phyloP scores from a whole-genome alignment of 352 stramenopile species.

The Phytophthora hybrid region DNA sequence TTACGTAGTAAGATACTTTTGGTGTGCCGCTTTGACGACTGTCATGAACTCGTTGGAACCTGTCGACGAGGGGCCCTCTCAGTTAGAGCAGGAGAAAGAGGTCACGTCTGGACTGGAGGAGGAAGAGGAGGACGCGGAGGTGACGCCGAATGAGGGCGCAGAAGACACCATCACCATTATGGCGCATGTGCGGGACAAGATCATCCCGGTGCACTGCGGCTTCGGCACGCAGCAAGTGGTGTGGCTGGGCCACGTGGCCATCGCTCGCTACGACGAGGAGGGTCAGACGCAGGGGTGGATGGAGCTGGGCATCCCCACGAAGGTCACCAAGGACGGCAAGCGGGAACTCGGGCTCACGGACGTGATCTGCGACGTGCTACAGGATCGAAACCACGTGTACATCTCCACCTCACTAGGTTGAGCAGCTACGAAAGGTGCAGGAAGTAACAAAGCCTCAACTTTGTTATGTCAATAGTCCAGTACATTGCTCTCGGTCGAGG shows the following conservation, averaged over 20 bases:
- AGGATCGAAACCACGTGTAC: constrained; percentile 70
- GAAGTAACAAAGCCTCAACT: neutral
- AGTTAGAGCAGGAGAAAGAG: constrained; percentile 1
- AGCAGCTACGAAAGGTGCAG: neutral
- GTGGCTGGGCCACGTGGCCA: constrained; percentile 77
- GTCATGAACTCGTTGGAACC: constrained; percentile 7
- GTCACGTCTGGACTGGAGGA: constrained; percentile 13
- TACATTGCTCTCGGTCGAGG: no score
- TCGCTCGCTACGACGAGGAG: constrained; percentile 74
- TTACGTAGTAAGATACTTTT: no score
- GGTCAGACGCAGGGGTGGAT: constrained; percentile 54
- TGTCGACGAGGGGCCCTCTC: constrained; percentile 11
- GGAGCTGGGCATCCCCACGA: constrained; percentile 52
- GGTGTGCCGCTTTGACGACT: no score
- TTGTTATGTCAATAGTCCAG: no score
- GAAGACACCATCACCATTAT: constrained; percentile 67
- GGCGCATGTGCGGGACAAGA: constrained; percentile 75
- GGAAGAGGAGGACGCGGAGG: constrained; percentile 5
- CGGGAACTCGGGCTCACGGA: constrained; percentile 56
- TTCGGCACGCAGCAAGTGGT: constrained; percentile 78
- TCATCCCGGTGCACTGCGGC: constrained; percentile 74
- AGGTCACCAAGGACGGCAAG: constrained; percentile 58
- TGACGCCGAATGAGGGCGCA: constrained; percentile 56
- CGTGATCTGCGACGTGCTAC: constrained; percentile 76
- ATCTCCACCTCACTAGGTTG: constrained; percentile 60